phyloP scores from a whole-genome alignment of 768 basidiomycete genomes.

The Trametes punicea region DNA sequence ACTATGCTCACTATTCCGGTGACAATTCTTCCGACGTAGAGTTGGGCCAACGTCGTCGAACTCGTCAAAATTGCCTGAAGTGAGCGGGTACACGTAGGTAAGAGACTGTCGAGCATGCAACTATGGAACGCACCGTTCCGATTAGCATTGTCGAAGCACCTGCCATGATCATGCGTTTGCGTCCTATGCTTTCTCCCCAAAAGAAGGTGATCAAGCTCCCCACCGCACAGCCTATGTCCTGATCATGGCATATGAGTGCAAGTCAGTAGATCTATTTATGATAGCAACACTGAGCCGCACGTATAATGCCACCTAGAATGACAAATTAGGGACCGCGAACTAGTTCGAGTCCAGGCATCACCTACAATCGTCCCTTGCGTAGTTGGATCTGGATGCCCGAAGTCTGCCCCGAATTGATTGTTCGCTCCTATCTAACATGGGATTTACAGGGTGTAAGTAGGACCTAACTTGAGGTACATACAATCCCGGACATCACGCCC shows the following conservation, averaged over 20 bases:
- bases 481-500: conserved; percentile 43
- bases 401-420: conserved; percentile 39
- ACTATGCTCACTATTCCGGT: conserved; percentile 34
- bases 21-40: conserved; percentile 37
- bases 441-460: background rate
- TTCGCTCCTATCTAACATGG: conserved; percentile 37
- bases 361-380: conserved; percentile 39
- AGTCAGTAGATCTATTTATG: background rate
- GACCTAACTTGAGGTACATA: conserved; percentile 11
- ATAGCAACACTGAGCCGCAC: conserved; percentile 24
- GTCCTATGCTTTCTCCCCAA: conserved; percentile 37
- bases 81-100: background rate
- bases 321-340: background rate
- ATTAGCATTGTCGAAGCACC: conserved; percentile 38
- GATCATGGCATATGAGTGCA: background rate
- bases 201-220: conserved; percentile 38
- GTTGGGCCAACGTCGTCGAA: conserved; percentile 37
- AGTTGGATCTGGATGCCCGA: conserved; percentile 36
- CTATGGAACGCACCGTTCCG: conserved; percentile 30
- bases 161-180: conserved; percentile 39
- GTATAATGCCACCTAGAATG: conserved; percentile 32
- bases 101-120: background rate
- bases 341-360: background rate
- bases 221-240: conserved; percentile 41
- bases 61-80: conserved; percentile 39